A percentile compares a stretch with the other conserved stretches of the same genome.
Conservation (phyloP, 225 moss, liverwort and hornwort species). For the Climacium dendroides region DNA sequence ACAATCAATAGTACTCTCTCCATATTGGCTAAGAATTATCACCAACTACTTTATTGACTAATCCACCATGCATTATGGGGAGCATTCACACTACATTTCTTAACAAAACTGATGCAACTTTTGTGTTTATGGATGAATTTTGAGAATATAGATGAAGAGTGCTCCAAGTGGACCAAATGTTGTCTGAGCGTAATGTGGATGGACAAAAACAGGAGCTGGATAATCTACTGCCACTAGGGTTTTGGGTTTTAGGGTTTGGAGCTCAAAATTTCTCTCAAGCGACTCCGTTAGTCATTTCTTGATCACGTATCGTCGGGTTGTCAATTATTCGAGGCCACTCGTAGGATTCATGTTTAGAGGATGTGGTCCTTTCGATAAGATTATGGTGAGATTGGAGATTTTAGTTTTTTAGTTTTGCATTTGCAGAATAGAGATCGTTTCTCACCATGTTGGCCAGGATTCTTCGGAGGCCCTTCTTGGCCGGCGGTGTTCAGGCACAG, state of each 20-base stretch:
- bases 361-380: background rate
- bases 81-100: too few species aligned
- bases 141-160: background rate
- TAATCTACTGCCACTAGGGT: background rate
- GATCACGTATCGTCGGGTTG: background rate
- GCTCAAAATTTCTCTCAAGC: background rate
- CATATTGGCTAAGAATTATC: too few species aligned
- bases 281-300: background rate
- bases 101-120: too few species aligned
- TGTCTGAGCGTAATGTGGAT: background rate
- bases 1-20: too few species aligned
- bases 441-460: conserved; percentile 17
- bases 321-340: background rate
- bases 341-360: background rate
- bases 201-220: background rate
- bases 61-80: too few species aligned
- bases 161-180: background rate
- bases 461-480: conserved; percentile 5
- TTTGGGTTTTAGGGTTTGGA: background rate
- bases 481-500: background rate
- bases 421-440: background rate
- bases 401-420: background rate
- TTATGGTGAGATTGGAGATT: background rate
- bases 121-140: background rate
- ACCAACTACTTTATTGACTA: too few species aligned